These are phyloP conservation scores for Saccharomycopsis capsularis DNA, from an alignment of 805 yeast species.

Conservation along the genomic window DNA sequence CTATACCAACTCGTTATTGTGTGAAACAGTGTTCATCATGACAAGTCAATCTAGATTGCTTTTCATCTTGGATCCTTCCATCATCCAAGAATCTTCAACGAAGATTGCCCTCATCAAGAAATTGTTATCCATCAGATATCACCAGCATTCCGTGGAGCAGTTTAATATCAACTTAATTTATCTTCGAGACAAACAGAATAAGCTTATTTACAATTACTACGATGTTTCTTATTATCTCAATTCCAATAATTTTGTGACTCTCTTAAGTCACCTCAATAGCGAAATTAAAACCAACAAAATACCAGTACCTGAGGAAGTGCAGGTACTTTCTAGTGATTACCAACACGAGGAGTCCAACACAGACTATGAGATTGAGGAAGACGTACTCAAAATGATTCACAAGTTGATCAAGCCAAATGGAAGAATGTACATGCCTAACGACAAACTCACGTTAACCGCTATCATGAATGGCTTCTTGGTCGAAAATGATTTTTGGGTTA, in stretches of 20 bases:
- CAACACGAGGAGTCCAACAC: background rate
- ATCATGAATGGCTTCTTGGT: constrained; percentile 18
- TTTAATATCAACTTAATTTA: constrained; percentile 15
- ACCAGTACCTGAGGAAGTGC: constrained; percentile 9
- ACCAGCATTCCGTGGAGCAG: constrained; percentile 13
- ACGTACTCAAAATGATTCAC: constrained; percentile 7
- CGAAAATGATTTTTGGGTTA: constrained; percentile 12
- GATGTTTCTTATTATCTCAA: constrained; percentile 6
- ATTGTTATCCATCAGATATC: constrained; percentile 8
- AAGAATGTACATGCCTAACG: constrained; percentile 8
- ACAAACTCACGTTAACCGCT: background rate
- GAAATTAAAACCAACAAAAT: background rate
- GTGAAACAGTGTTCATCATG: background rate
- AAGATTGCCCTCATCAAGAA: constrained; percentile 20
- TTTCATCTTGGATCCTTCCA: constrained; percentile 19
- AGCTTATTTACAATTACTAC: constrained; percentile 3
- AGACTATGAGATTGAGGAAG: constrained; percentile 7
- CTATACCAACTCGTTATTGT: too few relatives aligned
- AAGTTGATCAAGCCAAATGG: constrained; percentile 10
- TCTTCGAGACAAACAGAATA: constrained; percentile 8
- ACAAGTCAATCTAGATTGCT: constrained; percentile 9
- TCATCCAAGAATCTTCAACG: constrained; percentile 17
- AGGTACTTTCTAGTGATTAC: background rate
- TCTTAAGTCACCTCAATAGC: background rate
- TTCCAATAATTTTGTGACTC: constrained; percentile 4